phyloP scores from a whole-genome alignment of 2,329 filamentous ascomycete species.

The Verticillium alfalfae region DNA sequence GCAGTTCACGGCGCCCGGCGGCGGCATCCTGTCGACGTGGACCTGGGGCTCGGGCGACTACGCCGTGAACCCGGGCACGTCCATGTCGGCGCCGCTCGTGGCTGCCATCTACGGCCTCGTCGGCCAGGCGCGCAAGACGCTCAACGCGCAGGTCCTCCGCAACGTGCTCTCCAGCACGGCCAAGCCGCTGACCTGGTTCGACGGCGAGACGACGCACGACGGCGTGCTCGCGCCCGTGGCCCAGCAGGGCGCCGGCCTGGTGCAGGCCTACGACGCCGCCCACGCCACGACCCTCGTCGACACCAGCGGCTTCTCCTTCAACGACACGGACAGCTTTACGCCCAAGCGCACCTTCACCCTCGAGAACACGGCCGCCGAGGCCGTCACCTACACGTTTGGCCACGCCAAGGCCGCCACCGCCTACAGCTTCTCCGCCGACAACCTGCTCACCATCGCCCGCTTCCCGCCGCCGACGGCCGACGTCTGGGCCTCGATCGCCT shows the following conservation, averaged over 20 bases:
- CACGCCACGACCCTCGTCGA: constrained; percentile 28
- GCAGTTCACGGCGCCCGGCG: constrained; percentile 40
- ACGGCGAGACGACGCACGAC: constrained; percentile 12
- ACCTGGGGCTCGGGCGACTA: constrained; percentile 34
- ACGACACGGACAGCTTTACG: constrained; percentile 35
- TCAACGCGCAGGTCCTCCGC: constrained; percentile 16
- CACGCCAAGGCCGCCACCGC: constrained; percentile 28
- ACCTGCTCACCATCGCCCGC: constrained; percentile 1
- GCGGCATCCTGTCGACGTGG: constrained; percentile 46
- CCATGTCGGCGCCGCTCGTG: constrained; percentile 46
- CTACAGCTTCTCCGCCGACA: constrained; percentile 23
- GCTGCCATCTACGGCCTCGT: constrained; percentile 31
- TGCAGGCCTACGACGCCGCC: constrained; percentile 34
- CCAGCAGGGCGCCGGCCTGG: constrained; percentile 35
- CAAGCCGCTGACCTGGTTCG: constrained; percentile 21
- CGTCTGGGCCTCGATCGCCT: constrained; percentile 1
- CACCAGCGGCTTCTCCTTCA: constrained; percentile 32
- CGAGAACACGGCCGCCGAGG: constrained; percentile 28
- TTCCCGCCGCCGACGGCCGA: constrained; percentile 13
- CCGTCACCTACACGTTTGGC: constrained; percentile 29
- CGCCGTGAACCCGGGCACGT: constrained; percentile 45
- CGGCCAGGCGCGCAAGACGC: constrained; percentile 19
- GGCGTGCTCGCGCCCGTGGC: constrained; percentile 24
- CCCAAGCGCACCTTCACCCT: constrained; percentile 28
- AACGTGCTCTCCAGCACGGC: constrained; percentile 22